These are phyloP conservation scores for Tremellales sp. DNA, from an alignment of 1,284 basidiomycete species.

Conservation along the genomic window DNA sequence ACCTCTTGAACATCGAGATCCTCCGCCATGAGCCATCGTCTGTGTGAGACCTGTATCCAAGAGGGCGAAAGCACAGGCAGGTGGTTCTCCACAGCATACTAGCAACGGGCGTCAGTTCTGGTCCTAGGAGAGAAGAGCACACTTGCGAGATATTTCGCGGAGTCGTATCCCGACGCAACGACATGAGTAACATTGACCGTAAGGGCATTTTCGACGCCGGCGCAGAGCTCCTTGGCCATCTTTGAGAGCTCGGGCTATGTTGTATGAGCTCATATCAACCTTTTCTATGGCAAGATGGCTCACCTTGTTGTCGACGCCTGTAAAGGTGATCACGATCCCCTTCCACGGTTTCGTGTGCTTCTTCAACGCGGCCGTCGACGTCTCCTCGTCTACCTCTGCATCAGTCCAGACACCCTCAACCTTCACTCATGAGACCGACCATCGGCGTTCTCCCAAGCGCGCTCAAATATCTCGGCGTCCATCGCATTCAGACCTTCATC, in stretches of 20 bases:
- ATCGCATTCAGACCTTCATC: slow-evolving; percentile 17
- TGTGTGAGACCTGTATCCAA: slow-evolving; percentile 38
- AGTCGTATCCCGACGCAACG: slow-evolving; percentile 30
- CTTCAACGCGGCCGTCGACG: slow-evolving; percentile 16
- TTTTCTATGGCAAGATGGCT: slow-evolving; percentile 1
- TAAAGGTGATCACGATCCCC: slow-evolving; percentile 38
- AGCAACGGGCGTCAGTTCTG: background rate
- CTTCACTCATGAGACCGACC: slow-evolving; percentile 15
- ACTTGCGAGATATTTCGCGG: slow-evolving; percentile 42
- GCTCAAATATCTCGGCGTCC: slow-evolving; percentile 26
- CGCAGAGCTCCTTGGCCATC: slow-evolving; percentile 36
- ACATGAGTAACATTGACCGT: slow-evolving; percentile 43
- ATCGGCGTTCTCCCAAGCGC: slow-evolving; percentile 24
- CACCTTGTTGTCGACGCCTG: slow-evolving; percentile 43
- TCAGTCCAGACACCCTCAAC: background rate
- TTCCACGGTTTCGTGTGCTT: slow-evolving; percentile 31
- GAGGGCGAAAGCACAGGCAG: slow-evolving; percentile 37
- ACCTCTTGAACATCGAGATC: slow-evolving; percentile 27
- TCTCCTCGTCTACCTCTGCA: slow-evolving; percentile 28
- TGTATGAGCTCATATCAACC: slow-evolving; percentile 1
- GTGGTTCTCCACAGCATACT: slow-evolving; percentile 42
- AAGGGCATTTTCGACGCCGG: slow-evolving; percentile 34
- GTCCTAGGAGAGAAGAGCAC: background rate
- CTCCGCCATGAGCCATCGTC: slow-evolving; percentile 26
- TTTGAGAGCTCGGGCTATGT: slow-evolving; percentile 16